Conservation (phyloP, 495 filamentous ascomycete species). For the Parathielavia appendiculata region DNA sequence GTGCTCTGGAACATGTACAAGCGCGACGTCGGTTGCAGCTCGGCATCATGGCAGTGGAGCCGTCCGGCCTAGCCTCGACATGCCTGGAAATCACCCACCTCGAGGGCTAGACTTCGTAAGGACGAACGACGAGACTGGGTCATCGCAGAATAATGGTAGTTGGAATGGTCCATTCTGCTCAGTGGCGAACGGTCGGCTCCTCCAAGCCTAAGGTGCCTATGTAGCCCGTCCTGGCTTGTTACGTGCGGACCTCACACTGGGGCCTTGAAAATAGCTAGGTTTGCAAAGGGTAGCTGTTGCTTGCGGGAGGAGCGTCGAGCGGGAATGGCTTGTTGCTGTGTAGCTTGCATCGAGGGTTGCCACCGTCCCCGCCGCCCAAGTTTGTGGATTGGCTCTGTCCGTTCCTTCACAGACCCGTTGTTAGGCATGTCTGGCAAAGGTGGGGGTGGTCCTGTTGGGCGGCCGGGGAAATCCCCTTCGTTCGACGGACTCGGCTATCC, state of each 20-base stretch:
- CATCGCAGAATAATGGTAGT: no score
- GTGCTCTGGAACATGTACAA: no score
- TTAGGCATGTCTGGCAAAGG: neutral
- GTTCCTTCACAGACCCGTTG: neutral
- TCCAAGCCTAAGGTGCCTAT: no score
- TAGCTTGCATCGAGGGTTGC: neutral
- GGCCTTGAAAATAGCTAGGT: neutral
- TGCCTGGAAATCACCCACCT: no score
- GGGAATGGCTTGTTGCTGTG: neutral
- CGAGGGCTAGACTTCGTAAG: no score
- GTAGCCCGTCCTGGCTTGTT: no score
- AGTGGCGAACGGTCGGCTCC: no score
- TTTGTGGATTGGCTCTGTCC: neutral
- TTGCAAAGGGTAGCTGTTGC: neutral
- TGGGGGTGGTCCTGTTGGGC: constrained; percentile 3
- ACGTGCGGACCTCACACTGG: no score
- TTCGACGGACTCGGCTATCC: constrained; percentile 3
- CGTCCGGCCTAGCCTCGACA: no score
- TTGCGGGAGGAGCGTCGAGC: neutral
- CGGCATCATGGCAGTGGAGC: neutral
- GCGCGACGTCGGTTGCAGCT: no score
- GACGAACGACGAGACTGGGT: no score
- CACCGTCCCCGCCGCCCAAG: neutral
- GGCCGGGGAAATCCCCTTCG: neutral
- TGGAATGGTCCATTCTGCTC: no score